A percentile compares a stretch with the other conserved stretches of the same genome.
Conservation (phyloP, 2,329 filamentous ascomycete species). For the Cladosporium oxysporum region DNA sequence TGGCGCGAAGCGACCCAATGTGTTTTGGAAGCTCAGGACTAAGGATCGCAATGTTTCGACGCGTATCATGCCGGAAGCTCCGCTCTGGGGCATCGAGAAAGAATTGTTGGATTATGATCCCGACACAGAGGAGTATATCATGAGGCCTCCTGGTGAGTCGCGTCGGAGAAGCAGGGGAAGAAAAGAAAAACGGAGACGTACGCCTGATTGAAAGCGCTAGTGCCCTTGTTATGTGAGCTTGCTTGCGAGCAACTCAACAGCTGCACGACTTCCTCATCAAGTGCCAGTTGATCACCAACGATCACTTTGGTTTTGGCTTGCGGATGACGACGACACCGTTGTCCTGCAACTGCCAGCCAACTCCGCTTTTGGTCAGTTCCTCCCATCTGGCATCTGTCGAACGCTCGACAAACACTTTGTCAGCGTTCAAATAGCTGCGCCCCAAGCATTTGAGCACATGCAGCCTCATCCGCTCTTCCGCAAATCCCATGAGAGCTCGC, state of each 20-base stretch:
- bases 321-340: slow-evolving; percentile 73
- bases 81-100: slow-evolving; percentile 47
- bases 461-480: slow-evolving; percentile 70
- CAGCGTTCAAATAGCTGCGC: slow-evolving; percentile 74
- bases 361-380: slow-evolving; percentile 67
- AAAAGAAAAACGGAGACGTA: slow-evolving; percentile 19
- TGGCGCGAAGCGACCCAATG: slow-evolving; percentile 39
- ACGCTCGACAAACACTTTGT: slow-evolving; percentile 67
- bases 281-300: background rate
- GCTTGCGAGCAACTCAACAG: background rate
- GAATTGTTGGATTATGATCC: slow-evolving; percentile 39
- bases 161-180: slow-evolving; percentile 26
- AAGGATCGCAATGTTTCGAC: slow-evolving; percentile 41
- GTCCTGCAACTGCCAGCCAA: slow-evolving; percentile 79
- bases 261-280: background rate
- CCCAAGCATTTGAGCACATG: slow-evolving; percentile 87
- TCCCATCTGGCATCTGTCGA: slow-evolving; percentile 71
- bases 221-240: background rate
- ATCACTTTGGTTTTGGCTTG: slow-evolving; percentile 52
- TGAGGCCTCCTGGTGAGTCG: slow-evolving; percentile 25
- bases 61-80: slow-evolving; percentile 46
- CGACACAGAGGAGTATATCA: slow-evolving; percentile 28
- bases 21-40: slow-evolving; percentile 46
- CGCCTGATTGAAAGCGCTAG: slow-evolving; percentile 16
- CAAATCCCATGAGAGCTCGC: slow-evolving; percentile 77